A percentile compares a stretch with the other conserved stretches of the same genome.
These are phyloP conservation scores for Gossypium rotundifolium DNA, from an alignment of 345 rosid genomes.

Conservation along the genomic window DNA sequence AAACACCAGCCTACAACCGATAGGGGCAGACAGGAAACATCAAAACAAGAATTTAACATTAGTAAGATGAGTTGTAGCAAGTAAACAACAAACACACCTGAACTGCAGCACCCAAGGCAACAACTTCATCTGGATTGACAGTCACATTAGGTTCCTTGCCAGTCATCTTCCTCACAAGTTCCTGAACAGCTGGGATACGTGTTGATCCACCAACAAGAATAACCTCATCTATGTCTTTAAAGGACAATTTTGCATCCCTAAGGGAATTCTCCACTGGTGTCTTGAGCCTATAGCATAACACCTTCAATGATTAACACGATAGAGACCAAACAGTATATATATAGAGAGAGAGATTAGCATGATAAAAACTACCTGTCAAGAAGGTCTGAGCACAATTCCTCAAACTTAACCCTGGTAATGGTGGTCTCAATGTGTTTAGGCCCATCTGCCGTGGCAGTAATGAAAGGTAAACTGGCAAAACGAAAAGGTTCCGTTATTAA, in stretches of 20 bases:
- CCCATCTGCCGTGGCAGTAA: constrained; percentile 97
- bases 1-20: constrained; percentile 73
- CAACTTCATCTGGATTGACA: constrained; percentile 97
- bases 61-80: background rate
- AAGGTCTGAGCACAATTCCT: constrained; percentile 83
- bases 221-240: constrained; percentile 86
- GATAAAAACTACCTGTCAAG: constrained; percentile 63
- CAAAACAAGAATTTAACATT: background rate
- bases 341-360: background rate
- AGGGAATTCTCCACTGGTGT: constrained; percentile 82
- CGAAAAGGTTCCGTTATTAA: background rate
- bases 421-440: constrained; percentile 96
- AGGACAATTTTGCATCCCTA: constrained; percentile 83
- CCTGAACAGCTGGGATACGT: constrained; percentile 95
- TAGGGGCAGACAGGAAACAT: background rate
- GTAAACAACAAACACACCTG: constrained; percentile 46
- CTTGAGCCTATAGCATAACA: constrained; percentile 44
- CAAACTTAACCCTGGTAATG: constrained; percentile 85
- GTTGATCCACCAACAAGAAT: constrained; percentile 99
- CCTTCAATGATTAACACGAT: background rate
- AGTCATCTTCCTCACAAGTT: constrained; percentile 80
- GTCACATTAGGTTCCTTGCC: constrained; percentile 96
- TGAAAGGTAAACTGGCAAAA: constrained; percentile 79
- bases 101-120: constrained; percentile 97
- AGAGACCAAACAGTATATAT: too few relatives aligned